A percentile compares a stretch with the other conserved stretches of the same genome.
phyloP scores from a whole-genome alignment of 75 land plant genomes.

The Selaginella tamariscina region DNA sequence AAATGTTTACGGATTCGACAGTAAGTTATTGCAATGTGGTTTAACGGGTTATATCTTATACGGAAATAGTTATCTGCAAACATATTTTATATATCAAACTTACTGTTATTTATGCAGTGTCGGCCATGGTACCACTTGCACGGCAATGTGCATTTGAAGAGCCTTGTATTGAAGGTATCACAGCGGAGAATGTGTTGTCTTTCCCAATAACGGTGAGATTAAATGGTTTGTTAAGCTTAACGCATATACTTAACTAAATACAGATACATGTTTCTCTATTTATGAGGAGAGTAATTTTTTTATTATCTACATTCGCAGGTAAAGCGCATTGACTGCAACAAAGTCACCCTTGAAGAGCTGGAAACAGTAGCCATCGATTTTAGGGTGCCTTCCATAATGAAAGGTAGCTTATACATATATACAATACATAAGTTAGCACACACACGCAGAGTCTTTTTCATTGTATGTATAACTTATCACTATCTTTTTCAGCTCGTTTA shows the following conservation, averaged over 20 bases:
- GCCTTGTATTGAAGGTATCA: slow-evolving; percentile 73
- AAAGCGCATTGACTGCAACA: slow-evolving; percentile 74
- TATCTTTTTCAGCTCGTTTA: slow-evolving; percentile 46
- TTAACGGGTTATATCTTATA: no score
- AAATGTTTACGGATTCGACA: slow-evolving; percentile 86
- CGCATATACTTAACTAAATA: background rate
- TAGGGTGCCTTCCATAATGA: slow-evolving; percentile 68
- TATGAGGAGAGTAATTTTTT: background rate
- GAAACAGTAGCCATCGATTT: slow-evolving; percentile 60
- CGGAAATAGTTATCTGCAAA: no score
- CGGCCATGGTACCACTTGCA: slow-evolving; percentile 85
- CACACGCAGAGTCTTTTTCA: background rate
- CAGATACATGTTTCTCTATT: background rate
- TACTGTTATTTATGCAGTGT: slow-evolving; percentile 48
- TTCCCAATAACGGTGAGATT: slow-evolving; percentile 71
- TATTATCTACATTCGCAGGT: slow-evolving; percentile 34
- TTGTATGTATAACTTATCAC: background rate
- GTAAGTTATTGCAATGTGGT: slow-evolving; percentile 33
- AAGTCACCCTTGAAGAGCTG: slow-evolving; percentile 54
- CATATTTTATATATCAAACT: slow-evolving; percentile 7
- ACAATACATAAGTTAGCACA: background rate
- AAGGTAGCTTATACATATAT: slow-evolving; percentile 30
- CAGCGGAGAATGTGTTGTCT: slow-evolving; percentile 81
- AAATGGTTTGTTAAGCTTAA: background rate
- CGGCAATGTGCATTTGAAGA: slow-evolving; percentile 97